Base-by-base conservation (phyloP, 345 rosid species). In the Citrus sp. region DNA sequence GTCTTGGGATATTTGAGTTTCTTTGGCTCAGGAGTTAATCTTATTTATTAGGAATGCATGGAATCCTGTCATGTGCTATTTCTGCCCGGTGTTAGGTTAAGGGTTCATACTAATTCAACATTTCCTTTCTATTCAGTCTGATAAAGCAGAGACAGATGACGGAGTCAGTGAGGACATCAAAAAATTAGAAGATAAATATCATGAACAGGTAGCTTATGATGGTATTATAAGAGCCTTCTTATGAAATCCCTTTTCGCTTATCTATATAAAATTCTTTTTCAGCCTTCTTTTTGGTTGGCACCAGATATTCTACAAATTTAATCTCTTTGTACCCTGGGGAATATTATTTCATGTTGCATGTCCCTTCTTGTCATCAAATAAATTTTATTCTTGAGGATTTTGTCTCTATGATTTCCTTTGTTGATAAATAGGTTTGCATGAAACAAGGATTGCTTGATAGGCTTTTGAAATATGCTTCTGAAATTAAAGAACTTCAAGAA, bases 401-500 rank as follows among this genome's bases (percentile, higher is more conserved):
- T 19, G 32, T 67, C 42, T 65, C 40, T 12, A 46, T 78, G 60
- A 40, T 75, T 63, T 70, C 24, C 24, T 65, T 63, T 78, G 80
- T 82, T 73, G 38, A 78, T 71, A 63, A 32, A 40, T 67, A 96
- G 99, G 92, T 88, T 80, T 85, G 80, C 67, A 91, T 87, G 92
- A 94, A 89, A 91, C 93, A 87, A 81, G 80, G 83, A 68, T 81
- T 89, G 82, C 83, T 91, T 58, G 88, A 86, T 86, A 87, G 85
- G 63, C 83, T 94, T 76, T 85, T 89, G 84, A 88, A 86, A 83
- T 86, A 88, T 82, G 90, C 90, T 72, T 80, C 85, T 68, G 95
- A 88, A 81, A 81, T 82, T 58, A 92, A 89, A 89, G 89, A 84
- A 72, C 84, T 74, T 51, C 97, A 92, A 87, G 92, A 94, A 77